Evolutionary conservation across 306 rosid species (phyloP), one percentile per base, ranked within the genome.

Genomic region (Cyclanthera cordifolia): DNA sequence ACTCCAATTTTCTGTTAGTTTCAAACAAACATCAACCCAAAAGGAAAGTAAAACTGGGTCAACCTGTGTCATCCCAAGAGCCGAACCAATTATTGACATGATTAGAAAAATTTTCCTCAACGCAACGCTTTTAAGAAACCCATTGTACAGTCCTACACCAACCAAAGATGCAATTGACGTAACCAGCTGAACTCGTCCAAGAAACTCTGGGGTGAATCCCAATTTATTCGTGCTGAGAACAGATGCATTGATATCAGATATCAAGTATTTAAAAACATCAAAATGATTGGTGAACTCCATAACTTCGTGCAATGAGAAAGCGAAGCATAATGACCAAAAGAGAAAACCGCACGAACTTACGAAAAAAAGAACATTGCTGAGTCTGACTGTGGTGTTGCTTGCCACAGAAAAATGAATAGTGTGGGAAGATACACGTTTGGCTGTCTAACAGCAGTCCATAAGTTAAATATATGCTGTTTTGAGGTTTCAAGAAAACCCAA

Each of bases 321-420:
- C 8, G 43, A 37, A 37, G 7, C 41, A 66, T 39, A 47, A 76
- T 51, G 75, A 69, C 17, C 14, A 57, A 28, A 68, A 73, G 76
- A 23, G 75, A 63, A 68, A 53, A 64, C 16, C 71, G 74, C 59
- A 80, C 71, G 74, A 55, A 80, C 96, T 57, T 90, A 93, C 99
- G 75, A 81, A 80, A 87, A 93, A 82, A 77, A 93, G 79, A 93
- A 93, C 96, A 90, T 93, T 48, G 96, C 99, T 46, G 96, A 93
- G 67, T 93, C 99, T n/a, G 96, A 93, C 9, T 93, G 99, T 0
- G 99, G 99, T 28, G 99, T 93, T 76, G 95, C 88, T 86, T 93
- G 99, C 99, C 99, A 93, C 84, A 90, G 79, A 83, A 93, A 90
- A 82, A 93, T 84, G 80, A 93, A 93, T 71, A 90, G 67, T 0